phyloP scores from a whole-genome alignment of 1,284 basidiomycete genomes.

The Irpex rosettiformis region DNA sequence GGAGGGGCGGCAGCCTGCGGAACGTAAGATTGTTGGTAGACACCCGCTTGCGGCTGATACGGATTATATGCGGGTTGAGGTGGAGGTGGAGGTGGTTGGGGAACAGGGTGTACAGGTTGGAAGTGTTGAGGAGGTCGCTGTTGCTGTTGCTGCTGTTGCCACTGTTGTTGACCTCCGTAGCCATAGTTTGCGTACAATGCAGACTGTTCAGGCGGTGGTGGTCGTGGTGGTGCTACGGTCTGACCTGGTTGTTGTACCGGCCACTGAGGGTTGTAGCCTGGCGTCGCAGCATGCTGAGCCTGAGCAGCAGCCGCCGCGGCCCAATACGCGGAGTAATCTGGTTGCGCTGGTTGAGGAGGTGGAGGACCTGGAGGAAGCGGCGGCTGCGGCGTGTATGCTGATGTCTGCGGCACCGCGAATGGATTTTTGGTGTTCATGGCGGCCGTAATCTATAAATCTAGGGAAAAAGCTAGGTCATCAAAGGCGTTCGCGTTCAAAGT shows the following conservation, averaged over 20 bases:
- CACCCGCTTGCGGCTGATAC: conserved; percentile 67
- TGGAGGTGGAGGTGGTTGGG: conserved; percentile 48
- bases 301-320: conserved; percentile 45
- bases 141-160: conserved; percentile 55
- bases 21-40: conserved; percentile 62
- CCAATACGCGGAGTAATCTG: conserved; percentile 78
- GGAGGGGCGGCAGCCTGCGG: conserved; percentile 53
- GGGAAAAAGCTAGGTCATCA: conserved; percentile 9
- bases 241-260: conserved; percentile 50
- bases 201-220: conserved; percentile 67
- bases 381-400: conserved; percentile 65
- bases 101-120: conserved; percentile 48
- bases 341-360: conserved; percentile 61
- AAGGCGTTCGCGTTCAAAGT: not conserved
- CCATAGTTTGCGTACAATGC: conserved; percentile 83
- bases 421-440: conserved; percentile 76
- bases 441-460: conserved; percentile 8
- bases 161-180: conserved; percentile 67
- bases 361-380: conserved; percentile 77
- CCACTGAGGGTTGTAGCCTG: conserved; percentile 63
- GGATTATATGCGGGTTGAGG: conserved; percentile 65
- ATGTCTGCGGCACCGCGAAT: conserved; percentile 58
- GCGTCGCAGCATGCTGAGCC: conserved; percentile 38
- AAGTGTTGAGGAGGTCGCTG: conserved; percentile 46
- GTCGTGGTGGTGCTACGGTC: conserved; percentile 43